Evolutionary conservation across 1,284 basidiomycete species (phyloP).

Genomic region (Malassezia slooffiae): DNA sequence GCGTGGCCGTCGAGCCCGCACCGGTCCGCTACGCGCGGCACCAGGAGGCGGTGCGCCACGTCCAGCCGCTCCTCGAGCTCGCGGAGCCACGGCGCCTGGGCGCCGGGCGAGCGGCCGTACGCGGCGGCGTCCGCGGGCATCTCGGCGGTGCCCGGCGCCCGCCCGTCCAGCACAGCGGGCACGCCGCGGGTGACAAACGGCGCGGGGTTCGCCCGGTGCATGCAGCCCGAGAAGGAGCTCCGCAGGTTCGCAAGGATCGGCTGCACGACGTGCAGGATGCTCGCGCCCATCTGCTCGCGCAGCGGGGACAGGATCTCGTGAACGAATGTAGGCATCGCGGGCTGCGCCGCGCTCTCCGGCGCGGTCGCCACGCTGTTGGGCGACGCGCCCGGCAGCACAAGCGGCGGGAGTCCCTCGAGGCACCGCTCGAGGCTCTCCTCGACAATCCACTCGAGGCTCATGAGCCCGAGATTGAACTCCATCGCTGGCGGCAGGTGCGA

Average conservation of each 20-base stretch:
- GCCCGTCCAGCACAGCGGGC: too few species aligned
- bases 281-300: constrained; percentile 42
- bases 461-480: constrained; percentile 43
- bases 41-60: constrained; percentile 28
- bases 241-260: constrained; percentile 35
- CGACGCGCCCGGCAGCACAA: constrained; percentile 18
- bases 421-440: constrained; percentile 43
- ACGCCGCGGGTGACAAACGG: constrained; percentile 27
- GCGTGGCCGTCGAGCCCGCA: constrained; percentile 41
- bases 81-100: constrained; percentile 20
- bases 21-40: constrained; percentile 37
- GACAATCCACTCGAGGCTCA: constrained; percentile 41
- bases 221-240: constrained; percentile 24
- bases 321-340: constrained; percentile 38
- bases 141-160: background rate
- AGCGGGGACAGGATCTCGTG: constrained; percentile 43
- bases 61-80: constrained; percentile 41
- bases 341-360: constrained; percentile 20
- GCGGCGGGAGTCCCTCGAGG: constrained; percentile 26
- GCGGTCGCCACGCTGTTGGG: constrained; percentile 26
- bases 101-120: too few species aligned
- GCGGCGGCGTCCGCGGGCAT: background rate
- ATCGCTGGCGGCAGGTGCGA: constrained; percentile 28
- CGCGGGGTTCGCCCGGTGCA: constrained; percentile 24
- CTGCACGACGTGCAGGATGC: constrained; percentile 43